phyloP scores from a whole-genome alignment of 305 asterid species.

The Fraxinus greggii region DNA sequence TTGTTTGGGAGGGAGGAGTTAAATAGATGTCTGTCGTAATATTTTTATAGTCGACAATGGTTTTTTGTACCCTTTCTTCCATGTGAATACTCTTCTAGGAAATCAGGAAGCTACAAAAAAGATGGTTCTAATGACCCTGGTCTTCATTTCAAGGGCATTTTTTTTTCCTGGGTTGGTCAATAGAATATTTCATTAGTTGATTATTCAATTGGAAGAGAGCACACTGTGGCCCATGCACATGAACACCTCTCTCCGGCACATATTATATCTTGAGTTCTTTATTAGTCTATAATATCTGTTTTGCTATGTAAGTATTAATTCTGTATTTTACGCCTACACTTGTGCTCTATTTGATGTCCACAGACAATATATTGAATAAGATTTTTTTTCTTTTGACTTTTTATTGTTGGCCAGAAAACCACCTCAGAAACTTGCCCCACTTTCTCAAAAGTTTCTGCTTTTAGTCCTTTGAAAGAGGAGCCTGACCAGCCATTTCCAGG shows the following conservation, averaged over 20 bases:
- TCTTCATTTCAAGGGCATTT: not conserved
- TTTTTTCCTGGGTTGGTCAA: not conserved
- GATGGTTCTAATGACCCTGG: not conserved
- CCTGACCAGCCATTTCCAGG: conserved; percentile 54
- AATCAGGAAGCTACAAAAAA: not conserved
- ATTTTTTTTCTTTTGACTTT: conserved; percentile 10
- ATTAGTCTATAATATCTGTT: not conserved
- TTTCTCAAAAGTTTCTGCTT: conserved; percentile 47
- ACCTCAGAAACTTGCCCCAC: conserved; percentile 37
- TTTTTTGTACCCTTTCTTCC: not conserved
- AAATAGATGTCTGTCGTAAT: not conserved
- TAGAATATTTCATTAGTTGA: not conserved
- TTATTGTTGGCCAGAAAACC: conserved; percentile 37
- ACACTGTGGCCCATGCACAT: not conserved
- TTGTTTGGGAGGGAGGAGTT: too few species aligned
- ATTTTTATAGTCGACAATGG: not conserved
- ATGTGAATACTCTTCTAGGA: not conserved
- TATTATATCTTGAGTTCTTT: not conserved
- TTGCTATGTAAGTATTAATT: not conserved
- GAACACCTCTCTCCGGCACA: not conserved
- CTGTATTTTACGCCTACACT: not conserved
- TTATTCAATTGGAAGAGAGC: not conserved
- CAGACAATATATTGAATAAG: not conserved
- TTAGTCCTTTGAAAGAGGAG: conserved; percentile 45
- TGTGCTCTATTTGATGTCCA: not conserved